Evolutionary conservation across 2,329 filamentous ascomycete genomes (phyloP), one percentile per base, ranked within the genome.

Genomic region (Chaetomiaceae sp.): DNA sequence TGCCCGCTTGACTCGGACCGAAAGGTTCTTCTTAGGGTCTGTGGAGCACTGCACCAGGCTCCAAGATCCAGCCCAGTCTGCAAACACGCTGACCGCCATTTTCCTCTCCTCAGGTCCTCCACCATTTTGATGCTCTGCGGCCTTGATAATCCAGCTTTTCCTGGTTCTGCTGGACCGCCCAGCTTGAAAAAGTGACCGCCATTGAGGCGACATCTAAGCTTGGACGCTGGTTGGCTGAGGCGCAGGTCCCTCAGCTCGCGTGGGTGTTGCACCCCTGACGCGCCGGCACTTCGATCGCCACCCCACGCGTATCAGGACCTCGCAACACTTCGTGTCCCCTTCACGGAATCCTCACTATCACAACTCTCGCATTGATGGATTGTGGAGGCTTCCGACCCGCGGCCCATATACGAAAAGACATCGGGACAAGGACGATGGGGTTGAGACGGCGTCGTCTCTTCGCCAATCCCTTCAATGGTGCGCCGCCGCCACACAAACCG

Each of bases 191-290:
- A 23, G 55, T 54, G 55, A 61, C 61, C 60, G 61, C 61, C 58
- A 47, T 59, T 61, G 60, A 49, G 60, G 61, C 60, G 57, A 61
- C 31, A 55, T 50, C 33, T 39, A 33, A 57, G 43, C 31, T 25
- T 34, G 47, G 25, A 6, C 27, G 19, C 23, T 50, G 46, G 60
- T 63, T 62, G 58, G 61, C 47, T 47, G 34, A 39, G 36, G 23
- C 33, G 19, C 40, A 38, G 9, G n/a, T 31, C 34, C 31, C 48
- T 60, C 61, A 60, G 61, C 61, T 59, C 43, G 33, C 39, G 47
- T 51, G 27, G 40, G 33, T 37, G 47, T 51, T 22, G 40, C 37
- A 29, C 37, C 22, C 39, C 31, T 34, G 36, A 36, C 2, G 7
- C 51, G 14, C 20, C 42, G 33, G 44, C 14, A 45, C 43, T 59